Percentiles rank a stretch among this genome's conserved stretches.
Evolutionary conservation across 23 red algal species (phyloP).

Genomic region (Gracilaria domingensis): DNA sequence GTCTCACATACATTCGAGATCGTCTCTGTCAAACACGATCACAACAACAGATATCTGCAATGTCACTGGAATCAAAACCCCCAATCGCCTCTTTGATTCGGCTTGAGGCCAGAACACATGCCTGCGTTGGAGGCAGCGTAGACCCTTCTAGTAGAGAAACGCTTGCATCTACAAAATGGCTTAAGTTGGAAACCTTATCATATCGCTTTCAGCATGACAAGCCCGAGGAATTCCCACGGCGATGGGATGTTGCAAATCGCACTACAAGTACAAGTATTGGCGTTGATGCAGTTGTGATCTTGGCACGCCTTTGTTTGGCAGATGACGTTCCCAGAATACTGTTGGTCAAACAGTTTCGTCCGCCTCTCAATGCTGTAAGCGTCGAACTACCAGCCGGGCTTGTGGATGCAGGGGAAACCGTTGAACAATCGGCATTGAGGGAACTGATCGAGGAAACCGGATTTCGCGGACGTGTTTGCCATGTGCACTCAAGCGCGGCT

Average conservation of each 20-base stretch:
- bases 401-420: slow-evolving; percentile 64
- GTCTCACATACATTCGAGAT: background rate
- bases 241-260: slow-evolving; percentile 63
- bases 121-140: slow-evolving; percentile 19
- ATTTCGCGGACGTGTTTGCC: slow-evolving; percentile 35
- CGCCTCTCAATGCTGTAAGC: slow-evolving; percentile 45
- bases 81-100: slow-evolving; percentile 59
- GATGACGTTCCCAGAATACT: slow-evolving; percentile 46
- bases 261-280: slow-evolving; percentile 20
- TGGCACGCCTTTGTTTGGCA: slow-evolving; percentile 48
- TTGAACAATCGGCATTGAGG: slow-evolving; percentile 67
- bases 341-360: slow-evolving; percentile 81
- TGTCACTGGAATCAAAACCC: background rate
- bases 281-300: slow-evolving; percentile 64
- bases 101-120: slow-evolving; percentile 16
- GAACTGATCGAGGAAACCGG: slow-evolving; percentile 87
- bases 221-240: background rate
- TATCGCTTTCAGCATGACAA: slow-evolving; percentile 55
- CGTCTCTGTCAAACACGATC: no score
- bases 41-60: background rate
- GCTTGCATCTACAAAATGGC: slow-evolving; percentile 26
- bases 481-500: slow-evolving; percentile 7
- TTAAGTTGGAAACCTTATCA: slow-evolving; percentile 20
- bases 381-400: slow-evolving; percentile 85
- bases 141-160: slow-evolving; percentile 2